Evolutionary conservation across 495 filamentous ascomycete species (phyloP).

Genomic region (Cercophora scortea): DNA sequence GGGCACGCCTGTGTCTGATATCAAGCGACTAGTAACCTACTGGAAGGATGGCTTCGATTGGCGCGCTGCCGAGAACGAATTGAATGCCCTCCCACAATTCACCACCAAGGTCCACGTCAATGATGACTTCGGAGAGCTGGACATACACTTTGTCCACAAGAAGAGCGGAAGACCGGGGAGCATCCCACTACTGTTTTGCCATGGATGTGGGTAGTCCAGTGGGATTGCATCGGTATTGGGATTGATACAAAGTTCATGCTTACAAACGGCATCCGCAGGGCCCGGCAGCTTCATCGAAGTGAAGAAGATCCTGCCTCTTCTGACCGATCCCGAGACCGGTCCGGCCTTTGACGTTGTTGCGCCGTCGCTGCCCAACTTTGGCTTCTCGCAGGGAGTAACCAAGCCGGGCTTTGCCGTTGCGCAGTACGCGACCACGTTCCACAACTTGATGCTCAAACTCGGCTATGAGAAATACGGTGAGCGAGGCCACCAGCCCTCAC

Average conservation of each 20-base stretch:
- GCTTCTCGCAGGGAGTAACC: background rate
- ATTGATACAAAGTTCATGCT: background rate
- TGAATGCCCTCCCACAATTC: conserved; percentile 52
- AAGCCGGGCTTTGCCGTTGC: conserved; percentile 9
- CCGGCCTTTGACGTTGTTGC: conserved; percentile 51
- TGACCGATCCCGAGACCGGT: conserved; percentile 32
- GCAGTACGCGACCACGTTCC: conserved; percentile 5
- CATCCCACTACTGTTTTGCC: conserved; percentile 48
- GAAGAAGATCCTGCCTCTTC: conserved; percentile 51
- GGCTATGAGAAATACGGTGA: conserved; percentile 39
- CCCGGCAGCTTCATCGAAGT: conserved; percentile 65
- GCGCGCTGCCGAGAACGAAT: conserved; percentile 33
- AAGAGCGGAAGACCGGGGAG: conserved; percentile 32
- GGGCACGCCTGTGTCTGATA: conserved; percentile 42
- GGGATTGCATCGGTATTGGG: too few species aligned
- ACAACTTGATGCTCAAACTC: conserved; percentile 13
- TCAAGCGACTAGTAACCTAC: conserved; percentile 41
- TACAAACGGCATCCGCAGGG: conserved; percentile 28
- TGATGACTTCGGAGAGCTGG: conserved; percentile 37
- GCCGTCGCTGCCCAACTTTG: background rate
- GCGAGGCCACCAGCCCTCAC: conserved; percentile 41
- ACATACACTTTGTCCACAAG: conserved; percentile 50
- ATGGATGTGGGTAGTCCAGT: conserved; percentile 40
- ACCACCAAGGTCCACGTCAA: conserved; percentile 37
- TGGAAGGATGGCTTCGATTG: conserved; percentile 43